Base-by-base conservation (phyloP, 345 rosid genomes). In the Salix dunnii region DNA sequence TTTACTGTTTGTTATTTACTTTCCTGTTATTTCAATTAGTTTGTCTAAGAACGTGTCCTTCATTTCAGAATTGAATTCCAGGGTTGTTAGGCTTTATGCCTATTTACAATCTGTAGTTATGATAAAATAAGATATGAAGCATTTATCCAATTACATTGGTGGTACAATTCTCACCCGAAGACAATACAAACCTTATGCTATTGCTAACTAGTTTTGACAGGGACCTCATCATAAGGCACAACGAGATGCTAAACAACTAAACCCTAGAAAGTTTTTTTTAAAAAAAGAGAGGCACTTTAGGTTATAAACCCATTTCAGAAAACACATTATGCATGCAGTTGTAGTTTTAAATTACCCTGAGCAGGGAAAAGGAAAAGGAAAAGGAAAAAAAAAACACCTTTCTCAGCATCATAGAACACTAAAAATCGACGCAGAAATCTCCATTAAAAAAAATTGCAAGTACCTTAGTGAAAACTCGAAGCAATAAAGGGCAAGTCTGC, bases 401-500 rank as follows among this genome's bases (percentile, higher is more conserved):
- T 30, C 33, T 9, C 17, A 63, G 67, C 30, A 23, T 12, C 3
- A 63, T 63, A 12, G 3, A 63, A 28, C 17, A 20, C 51, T 21
- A 16, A 35, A 25, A 38, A 25, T 23, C 35, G 12, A 17, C 36
- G 18, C 12, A 7, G 16, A 38, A 21, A 72, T 13, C 27, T 67
- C 20, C 5, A 53, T 4, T n/a, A n/a, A 75, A 33, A 18, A 74
- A 31, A 66, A n/a, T 43, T 18, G 67, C 61, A 38, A 11, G 3
- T 68, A 76, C 79, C 79, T 68, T 76, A 17, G 74, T 69, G 60
- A 76, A 76, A 28, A 76, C 79, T 40, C 79, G 79, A 60, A 76
- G 79, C 43, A 76, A 42, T 42, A 76, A 43, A 38, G 79, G 79
- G 36, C 74, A 76, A 36, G 68, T 76, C 79, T 76, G 68, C 71